These are phyloP conservation scores for Boletus rufocinnamomeus DNA, from an alignment of 768 basidiomycete species.

Conservation along the genomic window DNA sequence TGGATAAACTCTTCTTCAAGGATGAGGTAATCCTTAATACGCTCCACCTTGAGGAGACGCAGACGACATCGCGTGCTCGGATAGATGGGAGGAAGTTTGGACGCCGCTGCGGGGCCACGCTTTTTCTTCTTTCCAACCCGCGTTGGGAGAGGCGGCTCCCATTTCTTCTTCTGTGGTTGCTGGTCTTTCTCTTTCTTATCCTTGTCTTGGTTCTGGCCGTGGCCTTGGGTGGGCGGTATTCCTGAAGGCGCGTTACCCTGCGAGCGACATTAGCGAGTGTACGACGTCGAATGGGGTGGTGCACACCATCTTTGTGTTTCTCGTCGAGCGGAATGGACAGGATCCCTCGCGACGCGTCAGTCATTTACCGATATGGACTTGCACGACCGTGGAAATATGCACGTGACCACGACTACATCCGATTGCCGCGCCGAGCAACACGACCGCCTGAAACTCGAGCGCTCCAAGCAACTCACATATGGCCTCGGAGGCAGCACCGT, in stretches of 20 bases:
- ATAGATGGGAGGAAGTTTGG: constrained; percentile 89
- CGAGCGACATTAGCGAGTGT: constrained; percentile 9
- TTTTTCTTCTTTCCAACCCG: constrained; percentile 96
- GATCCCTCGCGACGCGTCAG: constrained; percentile 51
- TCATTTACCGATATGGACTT: constrained; percentile 41
- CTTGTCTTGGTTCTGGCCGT: constrained; percentile 49
- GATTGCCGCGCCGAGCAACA: constrained; percentile 15
- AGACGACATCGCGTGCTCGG: constrained; percentile 96
- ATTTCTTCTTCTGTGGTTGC: constrained; percentile 81
- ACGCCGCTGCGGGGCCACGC: constrained; percentile 86
- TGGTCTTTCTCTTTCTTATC: constrained; percentile 44
- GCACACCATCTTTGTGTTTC: constrained; percentile 28
- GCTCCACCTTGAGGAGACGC: constrained; percentile 93
- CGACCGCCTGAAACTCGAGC: neutral
- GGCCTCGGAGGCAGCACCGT: constrained; percentile 43
- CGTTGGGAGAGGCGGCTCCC: constrained; percentile 97
- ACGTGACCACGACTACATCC: constrained; percentile 21
- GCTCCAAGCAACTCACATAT: constrained; percentile 15
- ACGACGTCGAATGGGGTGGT: neutral
- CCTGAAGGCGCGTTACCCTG: constrained; percentile 81
- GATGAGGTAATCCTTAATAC: constrained; percentile 96
- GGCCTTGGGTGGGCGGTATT: constrained; percentile 36
- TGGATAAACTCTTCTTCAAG: constrained; percentile 94
- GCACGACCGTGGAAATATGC: constrained; percentile 25
- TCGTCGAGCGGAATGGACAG: constrained; percentile 1